Percentiles rank a stretch among this genome's conserved stretches.
Conservation (phyloP, 495 filamentous ascomycete genomes). For the Jackrogersella minutella region DNA sequence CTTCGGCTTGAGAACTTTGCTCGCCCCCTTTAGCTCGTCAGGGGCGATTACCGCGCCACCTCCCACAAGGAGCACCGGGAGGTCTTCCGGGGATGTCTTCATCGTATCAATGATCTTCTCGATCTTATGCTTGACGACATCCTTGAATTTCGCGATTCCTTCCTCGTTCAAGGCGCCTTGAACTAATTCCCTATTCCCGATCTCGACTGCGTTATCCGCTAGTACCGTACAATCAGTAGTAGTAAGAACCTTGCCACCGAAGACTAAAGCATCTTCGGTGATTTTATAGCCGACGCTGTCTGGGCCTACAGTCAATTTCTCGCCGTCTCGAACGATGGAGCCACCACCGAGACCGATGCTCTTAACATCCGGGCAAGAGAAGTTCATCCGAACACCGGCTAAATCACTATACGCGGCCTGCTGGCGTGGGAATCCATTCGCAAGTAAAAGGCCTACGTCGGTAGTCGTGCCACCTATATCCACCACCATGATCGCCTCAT, state of each 20-base stretch:
- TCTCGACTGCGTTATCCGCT: slow-evolving; percentile 46
- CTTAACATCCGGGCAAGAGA: slow-evolving; percentile 62
- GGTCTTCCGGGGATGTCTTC: slow-evolving; percentile 57
- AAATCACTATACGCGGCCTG: slow-evolving; percentile 61
- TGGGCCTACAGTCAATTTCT: slow-evolving; percentile 57
- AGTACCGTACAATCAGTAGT: slow-evolving; percentile 59
- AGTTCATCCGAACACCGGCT: slow-evolving; percentile 61
- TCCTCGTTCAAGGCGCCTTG: slow-evolving; percentile 37
- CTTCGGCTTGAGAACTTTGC: slow-evolving; percentile 50
- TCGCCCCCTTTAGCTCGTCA: slow-evolving; percentile 46
- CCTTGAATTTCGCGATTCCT: slow-evolving; percentile 46
- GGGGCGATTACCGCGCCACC: slow-evolving; percentile 52
- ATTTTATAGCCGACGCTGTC: slow-evolving; percentile 65
- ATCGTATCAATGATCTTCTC: slow-evolving; percentile 60
- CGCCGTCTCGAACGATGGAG: slow-evolving; percentile 53
- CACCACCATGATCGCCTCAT: slow-evolving; percentile 55
- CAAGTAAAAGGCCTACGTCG: slow-evolving; percentile 61
- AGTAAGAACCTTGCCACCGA: slow-evolving; percentile 61
- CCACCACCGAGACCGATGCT: slow-evolving; percentile 64
- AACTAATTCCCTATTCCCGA: slow-evolving; percentile 47
- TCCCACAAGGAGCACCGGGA: slow-evolving; percentile 59
- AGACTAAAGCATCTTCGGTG: slow-evolving; percentile 56
- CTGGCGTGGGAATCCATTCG: slow-evolving; percentile 63
- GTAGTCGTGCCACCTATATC: slow-evolving; percentile 66
- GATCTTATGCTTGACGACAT: slow-evolving; percentile 47